These are phyloP conservation scores for Apodospora peruviana DNA, from an alignment of 495 filamentous ascomycete species.

Conservation along the genomic window DNA sequence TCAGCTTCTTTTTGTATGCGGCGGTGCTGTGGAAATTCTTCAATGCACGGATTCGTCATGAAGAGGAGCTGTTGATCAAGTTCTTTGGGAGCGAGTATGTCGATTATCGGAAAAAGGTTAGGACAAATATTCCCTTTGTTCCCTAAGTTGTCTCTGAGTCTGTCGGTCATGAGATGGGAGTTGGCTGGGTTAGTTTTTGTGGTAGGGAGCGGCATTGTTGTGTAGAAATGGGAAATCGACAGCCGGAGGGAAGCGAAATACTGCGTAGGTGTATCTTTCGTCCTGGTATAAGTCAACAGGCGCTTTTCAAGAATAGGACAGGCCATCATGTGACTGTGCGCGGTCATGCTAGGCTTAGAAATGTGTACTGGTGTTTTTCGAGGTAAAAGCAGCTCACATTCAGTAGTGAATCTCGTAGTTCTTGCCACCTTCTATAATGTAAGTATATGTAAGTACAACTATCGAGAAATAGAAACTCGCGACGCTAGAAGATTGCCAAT, in stretches of 20 bases:
- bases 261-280: too few species aligned
- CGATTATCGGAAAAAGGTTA: constrained; percentile 61
- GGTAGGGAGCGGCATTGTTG: neutral
- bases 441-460: too few species aligned
- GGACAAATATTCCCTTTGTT: constrained; percentile 68
- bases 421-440: too few species aligned
- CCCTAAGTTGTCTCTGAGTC: constrained; percentile 1
- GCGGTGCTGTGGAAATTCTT: constrained; percentile 85
- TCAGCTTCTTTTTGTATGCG: constrained; percentile 70
- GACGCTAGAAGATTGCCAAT: too few species aligned
- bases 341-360: too few species aligned
- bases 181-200: neutral
- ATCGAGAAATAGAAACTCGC: too few species aligned
- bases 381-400: too few species aligned
- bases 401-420: too few species aligned
- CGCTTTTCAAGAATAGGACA: too few species aligned
- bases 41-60: constrained; percentile 60
- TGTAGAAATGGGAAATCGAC: neutral
- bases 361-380: too few species aligned
- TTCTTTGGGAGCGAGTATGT: constrained; percentile 88
- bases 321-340: too few species aligned
- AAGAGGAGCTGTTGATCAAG: constrained; percentile 67
- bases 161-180: neutral
- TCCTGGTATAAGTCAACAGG: too few species aligned
- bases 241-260: neutral